These are phyloP conservation scores for Tolypocladium album DNA, from an alignment of 2,329 filamentous ascomycete species.

Conservation along the genomic window DNA sequence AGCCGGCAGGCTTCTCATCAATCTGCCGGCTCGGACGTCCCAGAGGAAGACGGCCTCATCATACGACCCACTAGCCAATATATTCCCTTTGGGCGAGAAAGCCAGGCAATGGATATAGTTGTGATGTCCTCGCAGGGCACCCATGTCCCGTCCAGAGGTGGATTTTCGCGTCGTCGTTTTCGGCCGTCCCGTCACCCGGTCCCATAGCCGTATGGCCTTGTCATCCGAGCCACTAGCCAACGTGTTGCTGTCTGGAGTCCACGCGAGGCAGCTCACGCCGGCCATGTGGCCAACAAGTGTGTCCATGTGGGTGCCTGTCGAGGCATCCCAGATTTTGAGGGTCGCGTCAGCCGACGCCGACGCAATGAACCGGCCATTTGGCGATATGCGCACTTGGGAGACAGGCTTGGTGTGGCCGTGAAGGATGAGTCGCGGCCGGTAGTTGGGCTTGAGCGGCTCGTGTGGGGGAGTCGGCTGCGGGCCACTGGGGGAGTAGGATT, in stretches of 20 bases:
- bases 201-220: constrained; percentile 92
- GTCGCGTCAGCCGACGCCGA: constrained; percentile 83
- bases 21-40: constrained; percentile 79
- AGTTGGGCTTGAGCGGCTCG: constrained; percentile 52
- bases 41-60: constrained; percentile 96
- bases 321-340: constrained; percentile 81
- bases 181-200: constrained; percentile 51
- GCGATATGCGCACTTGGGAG: constrained; percentile 81
- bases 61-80: constrained; percentile 88
- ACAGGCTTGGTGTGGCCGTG: constrained; percentile 70
- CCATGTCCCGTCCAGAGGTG: constrained; percentile 28
- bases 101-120: constrained; percentile 93
- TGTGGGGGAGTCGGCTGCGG: constrained; percentile 24
- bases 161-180: constrained; percentile 33
- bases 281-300: constrained; percentile 90
- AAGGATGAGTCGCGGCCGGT: constrained; percentile 59
- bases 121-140: constrained; percentile 72
- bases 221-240: constrained; percentile 91
- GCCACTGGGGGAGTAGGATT: constrained; percentile 5
- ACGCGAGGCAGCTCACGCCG: constrained; percentile 85
- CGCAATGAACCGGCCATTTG: constrained; percentile 81
- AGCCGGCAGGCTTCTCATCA: constrained; percentile 86
- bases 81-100: constrained; percentile 97
- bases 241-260: constrained; percentile 80
- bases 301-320: constrained; percentile 68